Evolutionary conservation across 2,329 filamentous ascomycete species (phyloP).

Genomic region (Cadophora malorum): DNA sequence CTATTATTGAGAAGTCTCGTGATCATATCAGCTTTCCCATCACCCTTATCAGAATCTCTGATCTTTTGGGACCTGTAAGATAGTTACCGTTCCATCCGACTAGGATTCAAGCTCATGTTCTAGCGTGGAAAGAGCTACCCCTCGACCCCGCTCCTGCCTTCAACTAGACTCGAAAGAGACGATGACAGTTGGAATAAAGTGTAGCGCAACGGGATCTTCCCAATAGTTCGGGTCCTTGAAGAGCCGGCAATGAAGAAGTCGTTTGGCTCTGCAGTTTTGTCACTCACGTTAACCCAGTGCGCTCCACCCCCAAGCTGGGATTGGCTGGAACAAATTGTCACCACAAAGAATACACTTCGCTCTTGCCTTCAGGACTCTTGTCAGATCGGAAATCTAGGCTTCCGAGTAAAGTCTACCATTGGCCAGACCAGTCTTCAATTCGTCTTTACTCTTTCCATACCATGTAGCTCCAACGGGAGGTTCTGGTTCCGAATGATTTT

Average conservation of each 20-base stretch:
- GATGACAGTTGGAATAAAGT: conserved; percentile 1
- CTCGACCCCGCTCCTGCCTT: conserved; percentile 5
- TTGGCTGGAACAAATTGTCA: background rate
- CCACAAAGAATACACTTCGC: conserved; percentile 1
- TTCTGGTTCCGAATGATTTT: conserved; percentile 3
- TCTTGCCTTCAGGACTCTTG: background rate
- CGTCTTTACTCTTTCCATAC: background rate
- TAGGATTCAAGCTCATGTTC: background rate
- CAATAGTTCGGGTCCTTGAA: conserved; percentile 11
- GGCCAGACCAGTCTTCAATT: background rate
- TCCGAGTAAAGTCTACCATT: background rate
- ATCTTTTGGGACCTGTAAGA: background rate
- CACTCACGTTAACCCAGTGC: background rate
- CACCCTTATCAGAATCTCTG: background rate
- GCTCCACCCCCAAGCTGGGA: background rate
- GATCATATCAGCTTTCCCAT: background rate
- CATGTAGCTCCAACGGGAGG: conserved; percentile 7
- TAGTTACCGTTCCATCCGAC: background rate
- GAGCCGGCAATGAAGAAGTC: conserved; percentile 14
- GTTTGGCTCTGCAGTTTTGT: conserved; percentile 7
- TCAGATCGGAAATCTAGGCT: background rate
- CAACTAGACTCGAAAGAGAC: conserved; percentile 9
- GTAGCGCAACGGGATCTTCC: background rate
- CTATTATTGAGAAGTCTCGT: background rate
- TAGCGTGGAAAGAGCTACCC: conserved; percentile 11